Conservation (phyloP, 805 yeast genomes). For the Jamesozyma jinghongensis region DNA sequence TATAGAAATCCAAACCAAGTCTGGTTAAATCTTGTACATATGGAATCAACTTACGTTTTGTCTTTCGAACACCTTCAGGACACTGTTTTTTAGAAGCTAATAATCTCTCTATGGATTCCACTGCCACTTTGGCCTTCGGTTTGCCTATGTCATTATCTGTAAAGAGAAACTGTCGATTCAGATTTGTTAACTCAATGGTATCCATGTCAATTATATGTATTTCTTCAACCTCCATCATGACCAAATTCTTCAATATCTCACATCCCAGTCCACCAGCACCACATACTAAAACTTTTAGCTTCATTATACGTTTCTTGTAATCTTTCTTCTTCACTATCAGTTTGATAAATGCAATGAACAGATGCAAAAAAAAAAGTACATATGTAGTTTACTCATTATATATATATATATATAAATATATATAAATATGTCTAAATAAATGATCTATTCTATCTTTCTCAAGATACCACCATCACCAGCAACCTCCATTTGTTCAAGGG, state of each 20-base stretch:
- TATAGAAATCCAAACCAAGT: conserved; percentile 51
- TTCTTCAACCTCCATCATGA: conserved; percentile 49
- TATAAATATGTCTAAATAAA: too few species aligned
- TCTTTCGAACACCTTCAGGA: too few species aligned
- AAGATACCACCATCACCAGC: conserved; percentile 84
- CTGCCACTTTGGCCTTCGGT: conserved; percentile 75
- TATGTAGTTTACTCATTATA: too few species aligned
- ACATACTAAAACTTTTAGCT: conserved; percentile 51
- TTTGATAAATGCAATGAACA: too few species aligned
- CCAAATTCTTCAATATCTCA: conserved; percentile 72
- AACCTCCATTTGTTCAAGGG: conserved; percentile 75
- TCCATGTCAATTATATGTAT: conserved; percentile 86
- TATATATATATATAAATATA: too few species aligned
- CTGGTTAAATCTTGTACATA: conserved; percentile 59
- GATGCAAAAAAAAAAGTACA: too few species aligned
- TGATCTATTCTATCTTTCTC: conserved; percentile 28
- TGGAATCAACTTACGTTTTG: conserved; percentile 44
- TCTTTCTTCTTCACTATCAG: too few species aligned
- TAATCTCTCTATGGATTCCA: conserved; percentile 41
- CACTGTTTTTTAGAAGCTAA: too few species aligned
- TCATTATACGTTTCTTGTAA: conserved; percentile 8
- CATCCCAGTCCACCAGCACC: conserved; percentile 98
- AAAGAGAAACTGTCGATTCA: conserved; percentile 86
- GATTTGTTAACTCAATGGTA: conserved; percentile 82
- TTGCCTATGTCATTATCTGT: conserved; percentile 72